Evolutionary conservation across 1,284 basidiomycete species (phyloP), one percentile per base, ranked within the genome.

Genomic region (Peniophora sp.): DNA sequence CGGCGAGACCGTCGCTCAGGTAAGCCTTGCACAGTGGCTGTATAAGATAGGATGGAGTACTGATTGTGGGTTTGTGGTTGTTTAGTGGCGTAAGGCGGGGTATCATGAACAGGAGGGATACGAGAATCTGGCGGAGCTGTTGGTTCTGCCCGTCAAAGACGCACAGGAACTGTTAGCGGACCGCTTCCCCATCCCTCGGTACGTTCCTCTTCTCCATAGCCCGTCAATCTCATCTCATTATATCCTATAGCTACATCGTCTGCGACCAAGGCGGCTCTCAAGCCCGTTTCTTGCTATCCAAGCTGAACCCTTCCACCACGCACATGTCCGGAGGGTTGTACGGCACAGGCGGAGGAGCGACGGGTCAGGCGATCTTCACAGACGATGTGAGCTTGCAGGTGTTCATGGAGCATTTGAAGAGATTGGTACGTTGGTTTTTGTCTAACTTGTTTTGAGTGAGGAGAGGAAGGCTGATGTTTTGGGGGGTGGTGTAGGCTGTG

Each of bases 51-150:
- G 12, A 32, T 32, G 27, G 27, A 12, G 27, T 32, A 12, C 27
- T 32, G 27, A 32, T 32, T 32, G 27, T 6, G 6, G 27, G 27
- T 5, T 5, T 32, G 27, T 32, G 6, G 12, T n/a, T n/a, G n/a
- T n/a, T n/a, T 32, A 32, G 27, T 99, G 97, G 97, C 82, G 96
- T 52, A 98, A 99, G 70, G 92, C 93, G n/a, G 94, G 95, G 6
- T 99, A 99, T 65, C 97, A 99, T 65, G 95, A 99, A 9, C 95
- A 98, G 70, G 96, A 98, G 64, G 96, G 94, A 34, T 97, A 99
- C 58, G 97, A 98, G 67, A 98, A 98, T 72, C 93, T 99, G 71
- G 94, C 94, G 64, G 94, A 97, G 69, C 73, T 98, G 52, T 78
- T 99, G 36, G 92, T 93, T 63, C 73, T 82, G 16, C 97, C 97